Base-by-base conservation (phyloP, 192 early-diverging fungal species). In the Coemansia sp. region DNA sequence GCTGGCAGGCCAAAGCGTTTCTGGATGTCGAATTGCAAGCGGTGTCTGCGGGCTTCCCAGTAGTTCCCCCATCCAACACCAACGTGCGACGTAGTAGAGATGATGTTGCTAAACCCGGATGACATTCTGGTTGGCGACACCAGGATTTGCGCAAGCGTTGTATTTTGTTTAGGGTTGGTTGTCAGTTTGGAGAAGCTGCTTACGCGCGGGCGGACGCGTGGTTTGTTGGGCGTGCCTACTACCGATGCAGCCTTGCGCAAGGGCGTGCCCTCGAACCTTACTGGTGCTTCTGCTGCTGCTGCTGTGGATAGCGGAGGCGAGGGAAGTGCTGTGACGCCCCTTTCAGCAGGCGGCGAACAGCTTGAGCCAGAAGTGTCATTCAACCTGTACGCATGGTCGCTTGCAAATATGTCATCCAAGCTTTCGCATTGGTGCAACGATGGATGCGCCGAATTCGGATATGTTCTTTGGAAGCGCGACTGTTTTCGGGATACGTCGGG, bases 41-140 rank as follows among this genome's bases (percentile, higher is more conserved):
- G 66, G 18, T 80, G 69, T 30, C 69, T 58, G 9, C 73, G 78
- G 0, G 73, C 73, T 59, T 81, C 72, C 78, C 78, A 81, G 57
- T 81, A 81, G 18, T 81, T 75, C 15, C 78, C 78, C 78, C 78
- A 81, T 14, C 78, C 78, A 20, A 81, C 51, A 14, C 78, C 78
- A 24, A 81, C 73, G 63, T 81, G 78, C 8, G 72, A 66, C 4
- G 68, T 57, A 5, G 72, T 26, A 18, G 72, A 74, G 11, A 81
- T 71, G n/a, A 81, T 75, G 14, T 55, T 66, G 21, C 64, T 58
- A 21, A 75, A 63, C 2, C 60, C 72, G 12, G 23, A 23, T 6
- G 68, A 24, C 38, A 60, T 35, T n/a, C 56, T 60, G 0, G 66
- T 18, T 14, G 75, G 66, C 33, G 68, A 76, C 24, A 66, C 60